These are phyloP conservation scores for Dendrocalamus sinicus DNA, from an alignment of 176 grass and related monocot species.

Conservation along the genomic window DNA sequence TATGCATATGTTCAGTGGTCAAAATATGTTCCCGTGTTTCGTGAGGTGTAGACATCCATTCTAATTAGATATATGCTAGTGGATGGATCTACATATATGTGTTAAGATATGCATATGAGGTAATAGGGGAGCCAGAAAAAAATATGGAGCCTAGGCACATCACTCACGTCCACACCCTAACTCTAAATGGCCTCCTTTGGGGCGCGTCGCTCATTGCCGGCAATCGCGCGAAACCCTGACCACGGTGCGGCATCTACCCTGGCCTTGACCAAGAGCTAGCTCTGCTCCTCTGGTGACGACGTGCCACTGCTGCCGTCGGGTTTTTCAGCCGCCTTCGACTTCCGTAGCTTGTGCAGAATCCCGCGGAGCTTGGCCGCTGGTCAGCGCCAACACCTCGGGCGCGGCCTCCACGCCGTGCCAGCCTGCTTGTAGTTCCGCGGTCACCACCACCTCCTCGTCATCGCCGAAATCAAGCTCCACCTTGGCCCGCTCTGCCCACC, in stretches of 20 bases:
- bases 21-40: too few species aligned
- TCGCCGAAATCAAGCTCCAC: not conserved
- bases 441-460: not conserved
- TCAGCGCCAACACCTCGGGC: not conserved
- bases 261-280: not conserved
- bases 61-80: too few species aligned
- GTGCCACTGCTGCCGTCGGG: not conserved
- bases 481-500: not conserved
- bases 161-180: too few species aligned
- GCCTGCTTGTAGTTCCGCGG: not conserved
- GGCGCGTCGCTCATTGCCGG: not conserved
- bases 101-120: too few species aligned
- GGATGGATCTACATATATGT: too few species aligned
- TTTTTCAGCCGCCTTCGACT: not conserved
- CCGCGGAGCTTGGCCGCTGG: conserved; percentile 2
- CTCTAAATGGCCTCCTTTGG: not conserved
- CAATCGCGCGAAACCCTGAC: too few species aligned
- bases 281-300: not conserved
- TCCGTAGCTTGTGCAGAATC: conserved; percentile 9
- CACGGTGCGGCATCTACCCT: not conserved
- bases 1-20: too few species aligned
- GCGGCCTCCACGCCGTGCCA: not conserved
- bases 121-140: too few species aligned
- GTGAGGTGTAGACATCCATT: too few species aligned
- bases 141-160: too few species aligned